phyloP scores from a whole-genome alignment of 2,329 filamentous ascomycete species.

The Alternaria gansuensis region DNA sequence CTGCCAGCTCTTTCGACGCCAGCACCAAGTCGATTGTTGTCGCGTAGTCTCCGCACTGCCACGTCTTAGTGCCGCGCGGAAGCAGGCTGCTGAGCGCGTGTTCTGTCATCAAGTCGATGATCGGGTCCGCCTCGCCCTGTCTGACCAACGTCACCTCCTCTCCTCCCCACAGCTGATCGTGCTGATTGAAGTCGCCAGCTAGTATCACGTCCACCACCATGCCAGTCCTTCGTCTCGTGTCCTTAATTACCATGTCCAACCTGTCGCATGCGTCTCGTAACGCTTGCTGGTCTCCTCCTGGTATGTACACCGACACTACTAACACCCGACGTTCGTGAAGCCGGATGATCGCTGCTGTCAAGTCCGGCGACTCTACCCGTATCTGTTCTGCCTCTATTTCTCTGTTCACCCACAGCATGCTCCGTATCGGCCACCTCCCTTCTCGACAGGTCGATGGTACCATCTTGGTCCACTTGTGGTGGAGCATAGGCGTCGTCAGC shows the following conservation, averaged over 20 bases:
- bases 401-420: constrained; percentile 17
- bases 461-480: constrained; percentile 19
- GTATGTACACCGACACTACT: constrained; percentile 19
- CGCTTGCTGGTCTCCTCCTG: constrained; percentile 14
- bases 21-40: constrained; percentile 24
- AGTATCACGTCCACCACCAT: constrained; percentile 24
- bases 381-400: constrained; percentile 15
- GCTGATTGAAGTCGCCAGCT: constrained; percentile 24
- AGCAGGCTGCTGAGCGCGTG: constrained; percentile 25
- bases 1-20: constrained; percentile 17
- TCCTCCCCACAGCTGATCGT: constrained; percentile 26
- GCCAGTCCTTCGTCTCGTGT: constrained; percentile 13
- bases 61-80: too few relatives aligned
- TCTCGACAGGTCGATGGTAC: constrained; percentile 15
- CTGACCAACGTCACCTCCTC: constrained; percentile 15
- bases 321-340: constrained; percentile 15
- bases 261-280: constrained; percentile 11
- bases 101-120: constrained; percentile 28
- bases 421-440: constrained; percentile 16
- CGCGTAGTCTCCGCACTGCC: too few relatives aligned
- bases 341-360: constrained; percentile 18
- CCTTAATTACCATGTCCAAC: constrained; percentile 7
- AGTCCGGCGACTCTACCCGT: constrained; percentile 15
- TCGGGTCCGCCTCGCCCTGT: constrained; percentile 22
- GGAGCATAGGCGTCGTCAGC: constrained; percentile 17